Conservation (phyloP, 495 filamentous ascomycete genomes). For the Daldinia bambusicola region DNA sequence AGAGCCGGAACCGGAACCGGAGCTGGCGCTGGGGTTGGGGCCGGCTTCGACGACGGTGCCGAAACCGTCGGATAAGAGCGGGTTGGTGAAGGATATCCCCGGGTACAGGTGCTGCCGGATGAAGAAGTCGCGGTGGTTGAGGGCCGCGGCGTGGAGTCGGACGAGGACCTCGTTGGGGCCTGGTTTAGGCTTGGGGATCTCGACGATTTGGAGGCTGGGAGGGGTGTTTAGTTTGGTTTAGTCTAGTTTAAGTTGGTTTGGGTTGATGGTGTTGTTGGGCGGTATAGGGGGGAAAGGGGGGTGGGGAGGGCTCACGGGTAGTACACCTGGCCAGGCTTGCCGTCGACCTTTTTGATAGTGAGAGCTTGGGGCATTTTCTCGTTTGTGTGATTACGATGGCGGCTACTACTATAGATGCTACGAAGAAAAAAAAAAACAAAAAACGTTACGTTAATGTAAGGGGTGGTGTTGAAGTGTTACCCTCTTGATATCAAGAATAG, state of each 20-base stretch:
- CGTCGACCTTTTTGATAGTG: slow-evolving; percentile 65
- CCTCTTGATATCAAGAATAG: neutral
- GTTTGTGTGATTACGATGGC: neutral
- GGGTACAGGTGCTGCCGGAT: slow-evolving; percentile 93
- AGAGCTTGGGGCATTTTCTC: slow-evolving; percentile 58
- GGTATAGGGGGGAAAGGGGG: slow-evolving; percentile 16
- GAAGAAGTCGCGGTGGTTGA: slow-evolving; percentile 94
- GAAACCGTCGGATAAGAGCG: slow-evolving; percentile 81
- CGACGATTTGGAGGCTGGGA: slow-evolving; percentile 68
- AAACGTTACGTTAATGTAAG: neutral
- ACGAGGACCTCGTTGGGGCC: slow-evolving; percentile 73
- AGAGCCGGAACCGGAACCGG: too few species aligned
- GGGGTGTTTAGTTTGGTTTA: neutral
- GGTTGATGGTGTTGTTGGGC: neutral
- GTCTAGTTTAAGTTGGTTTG: slow-evolving; percentile 19
- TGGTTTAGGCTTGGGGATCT: slow-evolving; percentile 68
- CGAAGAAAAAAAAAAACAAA: neutral
- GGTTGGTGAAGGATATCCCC: slow-evolving; percentile 73
- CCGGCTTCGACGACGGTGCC: slow-evolving; percentile 75
- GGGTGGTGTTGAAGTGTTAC: neutral
- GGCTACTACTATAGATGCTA: neutral
- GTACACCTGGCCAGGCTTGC: slow-evolving; percentile 89
- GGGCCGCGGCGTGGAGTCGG: slow-evolving; percentile 75
- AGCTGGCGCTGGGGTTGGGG: slow-evolving; percentile 54
- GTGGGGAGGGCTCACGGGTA: slow-evolving; percentile 65